Evolutionary conservation across 2,329 filamentous ascomycete species (phyloP), one percentile per base, ranked within the genome.

Genomic region (Botryotinia narcissicola): DNA sequence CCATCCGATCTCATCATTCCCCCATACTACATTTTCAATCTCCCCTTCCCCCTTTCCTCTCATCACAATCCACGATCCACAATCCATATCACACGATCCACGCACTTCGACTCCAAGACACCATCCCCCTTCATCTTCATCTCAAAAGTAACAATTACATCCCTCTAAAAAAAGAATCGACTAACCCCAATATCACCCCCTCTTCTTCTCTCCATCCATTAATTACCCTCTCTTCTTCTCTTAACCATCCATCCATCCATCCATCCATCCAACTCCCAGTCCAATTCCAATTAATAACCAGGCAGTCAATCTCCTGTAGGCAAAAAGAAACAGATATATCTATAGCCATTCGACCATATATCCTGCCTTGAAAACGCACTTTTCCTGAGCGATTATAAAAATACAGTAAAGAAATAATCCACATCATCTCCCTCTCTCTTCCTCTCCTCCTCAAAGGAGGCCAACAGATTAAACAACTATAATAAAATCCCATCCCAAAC

Each of bases 381-480:
- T n/a, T 12, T 25, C 25, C 12, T 51, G 10, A 29, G 51, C 18
- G 51, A 54, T 54, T 54, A 29, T 54, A 29, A 54, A 29, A 54
- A 54, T 54, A 54, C 51, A 54, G 14, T 18, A 18, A 54, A 29
- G 51, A 54, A 54, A 54, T n/a, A 8, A 54, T 1, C 14, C 14
- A 1, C 48, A n/a, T 29, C n/a, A 54, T 35, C 54, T 22, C 18
- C 54, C 29, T 12, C 54, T 22, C 29, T 6, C 29, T 35, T 22
- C 6, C 57, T 35, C 18, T 10, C 16, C 8, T 59, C 18, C 10
- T 32, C 18, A 48, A 62, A 35, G 16, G 18, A 25, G 63, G 54
- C 18, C 40, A 63, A 40, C 29, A 40, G 10, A 71, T 71, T 71
- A 71, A 71, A 54, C 35, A 32, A 12, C 9, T 42, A 54, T 46